Percentiles rank a stretch among this genome's conserved stretches.
These are phyloP conservation scores for Naegleria fowleri DNA, from an alignment of 208 protist species.

Conservation along the genomic window DNA sequence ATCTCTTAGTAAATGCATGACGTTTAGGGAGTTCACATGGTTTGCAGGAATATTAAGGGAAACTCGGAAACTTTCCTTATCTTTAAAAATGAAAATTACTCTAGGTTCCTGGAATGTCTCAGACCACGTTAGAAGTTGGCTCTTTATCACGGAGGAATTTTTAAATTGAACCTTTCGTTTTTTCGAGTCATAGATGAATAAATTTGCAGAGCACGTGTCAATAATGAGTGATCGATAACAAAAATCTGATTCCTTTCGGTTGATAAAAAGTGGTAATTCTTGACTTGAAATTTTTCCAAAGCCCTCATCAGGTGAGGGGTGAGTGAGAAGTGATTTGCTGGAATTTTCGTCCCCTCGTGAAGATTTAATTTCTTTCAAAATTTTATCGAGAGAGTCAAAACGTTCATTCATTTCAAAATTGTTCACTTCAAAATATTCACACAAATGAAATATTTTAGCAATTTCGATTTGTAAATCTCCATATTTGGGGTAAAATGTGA, in stretches of 20 bases:
- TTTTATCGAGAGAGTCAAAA: not conserved
- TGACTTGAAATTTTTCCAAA: not conserved
- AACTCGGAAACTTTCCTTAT: not conserved
- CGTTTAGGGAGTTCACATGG: not conserved
- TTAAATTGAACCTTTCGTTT: not conserved
- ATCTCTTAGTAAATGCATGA: not conserved
- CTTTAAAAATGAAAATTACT: not conserved
- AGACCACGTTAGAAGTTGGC: not conserved
- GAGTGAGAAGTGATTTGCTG: not conserved
- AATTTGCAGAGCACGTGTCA: not conserved
- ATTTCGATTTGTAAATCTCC: not conserved
- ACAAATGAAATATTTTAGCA: not conserved
- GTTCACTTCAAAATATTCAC: not conserved
- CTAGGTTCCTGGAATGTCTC: not conserved
- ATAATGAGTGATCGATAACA: not conserved
- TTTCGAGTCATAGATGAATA: not conserved
- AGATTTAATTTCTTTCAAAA: not conserved
- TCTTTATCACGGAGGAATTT: not conserved
- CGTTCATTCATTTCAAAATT: not conserved
- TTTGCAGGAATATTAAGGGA: not conserved
- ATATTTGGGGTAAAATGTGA: not conserved
- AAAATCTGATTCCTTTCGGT: not conserved
- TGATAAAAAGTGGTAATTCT: not conserved
- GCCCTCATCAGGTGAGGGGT: not conserved
- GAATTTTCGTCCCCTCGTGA: not conserved